Conservation (phyloP, 2,329 filamentous ascomycete genomes). For the Pseudogymnoascus sp. region DNA sequence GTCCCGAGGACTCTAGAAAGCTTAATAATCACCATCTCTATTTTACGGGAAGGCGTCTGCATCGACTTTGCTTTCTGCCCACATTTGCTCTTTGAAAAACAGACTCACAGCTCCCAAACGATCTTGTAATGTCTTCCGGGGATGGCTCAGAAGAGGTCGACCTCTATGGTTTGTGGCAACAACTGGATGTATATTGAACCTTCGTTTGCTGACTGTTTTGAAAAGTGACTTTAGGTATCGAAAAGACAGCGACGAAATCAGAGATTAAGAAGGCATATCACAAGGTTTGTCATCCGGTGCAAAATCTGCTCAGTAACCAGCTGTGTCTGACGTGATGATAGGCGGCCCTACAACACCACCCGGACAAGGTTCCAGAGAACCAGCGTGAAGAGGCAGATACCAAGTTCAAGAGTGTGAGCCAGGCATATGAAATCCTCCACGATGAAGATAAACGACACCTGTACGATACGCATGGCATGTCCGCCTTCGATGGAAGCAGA, state of each 20-base stretch:
- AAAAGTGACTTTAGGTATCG: slow-evolving; percentile 71
- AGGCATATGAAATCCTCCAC: slow-evolving; percentile 95
- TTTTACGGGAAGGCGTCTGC: slow-evolving; percentile 2
- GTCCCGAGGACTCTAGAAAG: slow-evolving; percentile 1
- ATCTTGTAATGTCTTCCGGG: slow-evolving; percentile 24
- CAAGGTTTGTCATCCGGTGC: slow-evolving; percentile 53
- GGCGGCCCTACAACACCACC: slow-evolving; percentile 83
- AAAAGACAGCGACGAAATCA: slow-evolving; percentile 61
- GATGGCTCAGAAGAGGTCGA: slow-evolving; percentile 38
- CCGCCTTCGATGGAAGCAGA: slow-evolving; percentile 74
- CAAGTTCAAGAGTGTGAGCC: slow-evolving; percentile 86
- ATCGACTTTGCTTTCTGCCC: not conserved
- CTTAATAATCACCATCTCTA: not conserved
- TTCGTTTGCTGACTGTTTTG: slow-evolving; percentile 23
- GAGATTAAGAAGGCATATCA: slow-evolving; percentile 95
- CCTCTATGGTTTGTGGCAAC: slow-evolving; percentile 39
- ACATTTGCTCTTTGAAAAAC: not conserved
- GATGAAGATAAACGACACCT: slow-evolving; percentile 89
- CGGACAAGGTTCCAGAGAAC: slow-evolving; percentile 87
- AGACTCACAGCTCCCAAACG: not conserved
- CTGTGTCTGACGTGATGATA: slow-evolving; percentile 32
- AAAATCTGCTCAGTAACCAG: slow-evolving; percentile 7
- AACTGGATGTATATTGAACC: not conserved
- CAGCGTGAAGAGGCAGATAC: slow-evolving; percentile 78
- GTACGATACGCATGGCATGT: slow-evolving; percentile 94